Percentiles rank a stretch among this genome's conserved stretches.
Evolutionary conservation across 495 filamentous ascomycete genomes (phyloP).

Genomic region (Neurospora cerealis): DNA sequence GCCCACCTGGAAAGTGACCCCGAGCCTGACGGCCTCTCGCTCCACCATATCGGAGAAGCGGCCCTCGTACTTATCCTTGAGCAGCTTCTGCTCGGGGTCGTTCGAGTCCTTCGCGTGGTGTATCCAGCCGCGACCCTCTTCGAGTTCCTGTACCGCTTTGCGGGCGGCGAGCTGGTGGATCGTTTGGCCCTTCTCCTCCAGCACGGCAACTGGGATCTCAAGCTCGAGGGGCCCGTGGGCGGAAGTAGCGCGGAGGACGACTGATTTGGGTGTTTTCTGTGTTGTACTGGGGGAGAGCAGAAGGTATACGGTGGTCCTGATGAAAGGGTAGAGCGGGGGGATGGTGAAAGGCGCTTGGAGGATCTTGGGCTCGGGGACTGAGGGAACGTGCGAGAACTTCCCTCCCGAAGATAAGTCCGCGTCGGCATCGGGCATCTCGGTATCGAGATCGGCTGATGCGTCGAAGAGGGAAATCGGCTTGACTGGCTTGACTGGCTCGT

Average conservation of each 20-base stretch:
- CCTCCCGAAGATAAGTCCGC: slow-evolving; percentile 14
- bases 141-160: slow-evolving; percentile 57
- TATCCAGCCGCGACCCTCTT: slow-evolving; percentile 60
- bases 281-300: slow-evolving; percentile 41
- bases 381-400: slow-evolving; percentile 39
- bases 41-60: slow-evolving; percentile 46
- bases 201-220: slow-evolving; percentile 48
- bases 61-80: slow-evolving; percentile 39
- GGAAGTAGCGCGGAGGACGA: slow-evolving; percentile 47
- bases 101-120: slow-evolving; percentile 32
- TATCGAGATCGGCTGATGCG: slow-evolving; percentile 26
- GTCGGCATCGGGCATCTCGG: slow-evolving; percentile 22
- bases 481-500: slow-evolving; percentile 24
- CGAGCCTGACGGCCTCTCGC: slow-evolving; percentile 53
- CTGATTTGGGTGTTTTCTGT: slow-evolving; percentile 39
- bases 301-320: slow-evolving; percentile 51
- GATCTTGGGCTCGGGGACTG: slow-evolving; percentile 39
- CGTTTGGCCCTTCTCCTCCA: slow-evolving; percentile 39
- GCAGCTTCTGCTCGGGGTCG: slow-evolving; percentile 26
- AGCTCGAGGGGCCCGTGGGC: slow-evolving; percentile 46
- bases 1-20: slow-evolving; percentile 52
- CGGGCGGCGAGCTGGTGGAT: slow-evolving; percentile 62
- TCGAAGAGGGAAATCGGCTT: slow-evolving; percentile 51
- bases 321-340: slow-evolving; percentile 55
- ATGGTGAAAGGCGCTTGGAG: slow-evolving; percentile 54